phyloP scores from a whole-genome alignment of 805 yeast species.

The Ogataea corticis region DNA sequence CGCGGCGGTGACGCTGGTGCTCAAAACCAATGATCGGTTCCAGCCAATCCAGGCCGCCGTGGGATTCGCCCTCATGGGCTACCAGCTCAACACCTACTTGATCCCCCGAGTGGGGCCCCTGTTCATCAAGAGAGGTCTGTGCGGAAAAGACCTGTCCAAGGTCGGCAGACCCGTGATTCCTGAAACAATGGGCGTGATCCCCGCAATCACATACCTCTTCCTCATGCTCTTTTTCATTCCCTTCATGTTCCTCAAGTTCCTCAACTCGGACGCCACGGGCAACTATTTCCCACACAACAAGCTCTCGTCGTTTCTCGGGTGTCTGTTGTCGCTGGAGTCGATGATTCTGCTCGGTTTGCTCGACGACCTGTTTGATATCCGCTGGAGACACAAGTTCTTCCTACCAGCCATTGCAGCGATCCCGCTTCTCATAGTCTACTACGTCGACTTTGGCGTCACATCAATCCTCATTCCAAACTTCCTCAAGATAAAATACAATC shows the following conservation, averaged over 20 bases:
- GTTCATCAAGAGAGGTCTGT: constrained; percentile 77
- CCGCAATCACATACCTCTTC: constrained; percentile 78
- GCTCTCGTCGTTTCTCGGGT: constrained; percentile 83
- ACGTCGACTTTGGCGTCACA: constrained; percentile 92
- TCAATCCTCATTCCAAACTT: constrained; percentile 79
- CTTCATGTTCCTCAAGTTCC: constrained; percentile 75
- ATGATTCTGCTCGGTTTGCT: constrained; percentile 85
- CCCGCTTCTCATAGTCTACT: constrained; percentile 87
- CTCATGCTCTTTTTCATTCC: constrained; percentile 86
- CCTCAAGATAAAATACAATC: constrained; percentile 42
- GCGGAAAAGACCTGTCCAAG: constrained; percentile 83
- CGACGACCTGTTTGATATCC: constrained; percentile 91
- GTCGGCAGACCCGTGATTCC: constrained; percentile 73
- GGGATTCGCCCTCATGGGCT: constrained; percentile 72
- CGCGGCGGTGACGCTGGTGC: constrained; percentile 17
- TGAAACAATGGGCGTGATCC: constrained; percentile 90
- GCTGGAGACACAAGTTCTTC: constrained; percentile 97
- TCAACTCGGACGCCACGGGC: constrained; percentile 38
- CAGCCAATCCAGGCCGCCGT: constrained; percentile 59
- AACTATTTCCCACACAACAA: constrained; percentile 72
- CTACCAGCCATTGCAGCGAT: constrained; percentile 92
- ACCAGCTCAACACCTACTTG: constrained; percentile 53
- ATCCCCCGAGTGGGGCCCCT: constrained; percentile 69
- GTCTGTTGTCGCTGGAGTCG: constrained; percentile 77
- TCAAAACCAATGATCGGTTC: constrained; percentile 12